A percentile compares a stretch with the other conserved stretches of the same genome.
phyloP scores from a whole-genome alignment of 169 alveolate genomes.

The Plasmodium knowlesi region DNA sequence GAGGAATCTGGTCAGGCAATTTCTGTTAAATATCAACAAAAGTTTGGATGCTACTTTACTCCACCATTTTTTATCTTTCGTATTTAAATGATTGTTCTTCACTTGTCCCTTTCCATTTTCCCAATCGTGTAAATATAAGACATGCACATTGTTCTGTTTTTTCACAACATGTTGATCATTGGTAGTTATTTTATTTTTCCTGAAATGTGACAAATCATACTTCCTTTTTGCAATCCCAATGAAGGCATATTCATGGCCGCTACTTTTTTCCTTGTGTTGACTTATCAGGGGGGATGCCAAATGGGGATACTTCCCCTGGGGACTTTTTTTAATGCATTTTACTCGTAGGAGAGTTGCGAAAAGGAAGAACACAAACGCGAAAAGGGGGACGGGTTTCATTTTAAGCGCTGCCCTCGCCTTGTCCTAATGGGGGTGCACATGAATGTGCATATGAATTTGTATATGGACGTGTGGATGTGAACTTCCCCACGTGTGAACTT shows the following conservation, averaged over 20 bases:
- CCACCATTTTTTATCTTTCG: conserved; percentile 24
- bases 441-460: not conserved
- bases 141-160: conserved; percentile 12
- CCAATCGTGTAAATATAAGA: conserved; percentile 38
- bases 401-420: not conserved
- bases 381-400: conserved; percentile 28
- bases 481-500: not conserved
- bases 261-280: conserved; percentile 6
- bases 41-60: conserved; percentile 12
- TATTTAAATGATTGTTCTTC: conserved; percentile 20
- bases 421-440: not conserved
- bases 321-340: conserved; percentile 26
- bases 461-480: not conserved
- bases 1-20: conserved; percentile 20
- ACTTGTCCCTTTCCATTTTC: conserved; percentile 38
- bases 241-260: conserved; percentile 13
- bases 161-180: conserved; percentile 22
- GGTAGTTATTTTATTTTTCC: conserved; percentile 22
- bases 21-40: conserved; percentile 11
- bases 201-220: conserved; percentile 21
- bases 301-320: conserved; percentile 11
- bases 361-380: conserved; percentile 4
- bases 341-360: conserved; percentile 13
- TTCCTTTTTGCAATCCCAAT: conserved; percentile 48
- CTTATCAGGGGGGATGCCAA: not conserved